Conservation (phyloP, 148 eudicot genomes). For the Pharnaceum exiguum region DNA sequence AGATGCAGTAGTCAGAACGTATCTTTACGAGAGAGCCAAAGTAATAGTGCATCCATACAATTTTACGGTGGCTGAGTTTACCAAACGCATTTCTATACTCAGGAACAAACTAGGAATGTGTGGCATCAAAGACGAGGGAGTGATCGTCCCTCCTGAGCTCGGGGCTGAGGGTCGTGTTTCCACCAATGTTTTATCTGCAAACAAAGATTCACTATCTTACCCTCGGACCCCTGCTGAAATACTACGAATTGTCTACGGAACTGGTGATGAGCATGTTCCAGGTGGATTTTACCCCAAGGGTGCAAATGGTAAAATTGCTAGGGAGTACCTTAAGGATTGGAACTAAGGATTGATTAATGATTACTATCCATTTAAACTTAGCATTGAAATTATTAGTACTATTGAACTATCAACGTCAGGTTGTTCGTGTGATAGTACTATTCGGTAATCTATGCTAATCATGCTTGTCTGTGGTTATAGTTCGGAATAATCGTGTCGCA, state of each 20-base stretch:
- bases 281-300: constrained; percentile 84
- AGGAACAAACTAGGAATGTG: constrained; percentile 55
- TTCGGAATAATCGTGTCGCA: too few relatives aligned
- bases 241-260: constrained; percentile 46
- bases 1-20: constrained; percentile 60
- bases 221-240: constrained; percentile 53
- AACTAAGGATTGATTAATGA: neutral
- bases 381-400: too few relatives aligned
- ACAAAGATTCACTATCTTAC: constrained; percentile 50
- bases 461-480: too few relatives aligned
- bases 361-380: too few relatives aligned
- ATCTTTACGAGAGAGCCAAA: constrained; percentile 46
- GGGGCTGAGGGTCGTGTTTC: constrained; percentile 50
- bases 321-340: constrained; percentile 24
- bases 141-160: constrained; percentile 41
- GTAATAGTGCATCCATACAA: constrained; percentile 44
- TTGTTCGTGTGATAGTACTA: too few relatives aligned
- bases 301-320: constrained; percentile 54
- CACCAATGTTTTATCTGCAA: constrained; percentile 53
- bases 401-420: too few relatives aligned
- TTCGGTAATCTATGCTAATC: too few relatives aligned
- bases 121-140: constrained; percentile 76
- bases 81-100: constrained; percentile 45
- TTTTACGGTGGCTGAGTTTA: constrained; percentile 63
- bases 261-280: constrained; percentile 52